Evolutionary conservation across 148 eudicot species (phyloP).

Genomic region (Chenopodium suecicum): DNA sequence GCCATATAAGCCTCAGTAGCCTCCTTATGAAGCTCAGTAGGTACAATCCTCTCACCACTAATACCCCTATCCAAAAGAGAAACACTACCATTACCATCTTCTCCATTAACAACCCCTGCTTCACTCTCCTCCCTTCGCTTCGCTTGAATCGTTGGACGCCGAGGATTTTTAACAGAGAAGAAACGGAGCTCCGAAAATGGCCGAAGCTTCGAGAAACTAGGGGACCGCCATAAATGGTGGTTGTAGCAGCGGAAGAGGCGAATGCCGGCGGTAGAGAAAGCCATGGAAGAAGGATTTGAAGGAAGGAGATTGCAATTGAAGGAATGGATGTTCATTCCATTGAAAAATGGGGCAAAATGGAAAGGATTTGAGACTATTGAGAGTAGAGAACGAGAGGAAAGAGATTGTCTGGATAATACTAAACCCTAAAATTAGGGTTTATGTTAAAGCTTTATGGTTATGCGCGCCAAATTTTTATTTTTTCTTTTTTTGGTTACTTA

Average conservation of each 20-base stretch:
- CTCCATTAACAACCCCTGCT: conserved; percentile 23
- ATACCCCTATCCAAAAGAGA: conserved; percentile 17
- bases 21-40: conserved; percentile 81
- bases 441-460: neutral
- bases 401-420: neutral
- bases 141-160: neutral
- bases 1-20: conserved; percentile 95
- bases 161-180: neutral
- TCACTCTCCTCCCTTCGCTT: neutral
- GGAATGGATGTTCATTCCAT: conserved; percentile 12
- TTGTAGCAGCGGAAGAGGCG: conserved; percentile 14
- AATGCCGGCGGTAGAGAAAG: neutral
- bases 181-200: neutral
- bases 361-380: neutral
- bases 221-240: conserved; percentile 4
- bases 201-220: neutral
- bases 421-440: conserved; percentile 17
- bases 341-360: neutral
- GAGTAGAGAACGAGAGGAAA: too few species aligned
- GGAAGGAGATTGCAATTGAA: neutral
- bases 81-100: conserved; percentile 27
- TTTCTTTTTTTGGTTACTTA: too few species aligned
- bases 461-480: conserved; percentile 7
- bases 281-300: conserved; percentile 3
- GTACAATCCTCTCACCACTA: conserved; percentile 51